A percentile compares a stretch with the other conserved stretches of the same genome.
phyloP scores from a whole-genome alignment of 2,329 filamentous ascomycete species.

The Clarireedia hainanense region DNA sequence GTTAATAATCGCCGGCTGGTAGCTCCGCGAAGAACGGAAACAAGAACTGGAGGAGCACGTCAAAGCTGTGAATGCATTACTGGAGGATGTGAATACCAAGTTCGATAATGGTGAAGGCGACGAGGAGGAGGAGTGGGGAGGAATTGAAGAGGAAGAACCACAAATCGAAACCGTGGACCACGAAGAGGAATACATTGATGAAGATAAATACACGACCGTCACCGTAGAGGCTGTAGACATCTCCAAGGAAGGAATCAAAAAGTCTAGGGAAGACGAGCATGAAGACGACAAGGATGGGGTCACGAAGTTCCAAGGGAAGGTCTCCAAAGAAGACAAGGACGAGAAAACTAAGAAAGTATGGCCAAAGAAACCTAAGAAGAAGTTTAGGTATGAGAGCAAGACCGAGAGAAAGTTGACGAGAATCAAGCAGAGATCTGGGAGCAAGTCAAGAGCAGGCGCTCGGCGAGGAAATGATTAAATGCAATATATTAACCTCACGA shows the following conservation, averaged over 20 bases:
- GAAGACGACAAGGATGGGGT: slow-evolving; percentile 28
- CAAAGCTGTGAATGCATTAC: slow-evolving; percentile 56
- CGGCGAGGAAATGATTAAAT: slow-evolving; percentile 26
- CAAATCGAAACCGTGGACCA: slow-evolving; percentile 50
- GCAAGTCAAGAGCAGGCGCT: slow-evolving; percentile 32
- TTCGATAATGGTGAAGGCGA: slow-evolving; percentile 34
- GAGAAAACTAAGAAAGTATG: slow-evolving; percentile 39
- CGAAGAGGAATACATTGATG: slow-evolving; percentile 92
- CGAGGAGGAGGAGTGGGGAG: slow-evolving; percentile 49
- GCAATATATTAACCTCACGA: slow-evolving; percentile 8
- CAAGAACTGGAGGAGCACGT: slow-evolving; percentile 78
- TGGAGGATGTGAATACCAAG: slow-evolving; percentile 28
- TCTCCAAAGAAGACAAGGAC: slow-evolving; percentile 18
- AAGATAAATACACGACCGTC: slow-evolving; percentile 91
- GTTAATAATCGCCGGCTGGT: slow-evolving; percentile 1
- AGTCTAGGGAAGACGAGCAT: slow-evolving; percentile 34
- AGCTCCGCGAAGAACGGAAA: slow-evolving; percentile 80
- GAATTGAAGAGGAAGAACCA: slow-evolving; percentile 41
- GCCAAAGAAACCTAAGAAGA: slow-evolving; percentile 67
- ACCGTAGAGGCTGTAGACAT: slow-evolving; percentile 85
- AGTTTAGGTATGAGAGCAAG: slow-evolving; percentile 90
- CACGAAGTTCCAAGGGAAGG: slow-evolving; percentile 28
- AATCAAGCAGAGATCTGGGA: slow-evolving; percentile 64
- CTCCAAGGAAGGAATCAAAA: slow-evolving; percentile 63
- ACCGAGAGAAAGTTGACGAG: slow-evolving; percentile 68